Evolutionary conservation across 1,284 basidiomycete genomes (phyloP).

Genomic region (Pyrrhoderma noxium): DNA sequence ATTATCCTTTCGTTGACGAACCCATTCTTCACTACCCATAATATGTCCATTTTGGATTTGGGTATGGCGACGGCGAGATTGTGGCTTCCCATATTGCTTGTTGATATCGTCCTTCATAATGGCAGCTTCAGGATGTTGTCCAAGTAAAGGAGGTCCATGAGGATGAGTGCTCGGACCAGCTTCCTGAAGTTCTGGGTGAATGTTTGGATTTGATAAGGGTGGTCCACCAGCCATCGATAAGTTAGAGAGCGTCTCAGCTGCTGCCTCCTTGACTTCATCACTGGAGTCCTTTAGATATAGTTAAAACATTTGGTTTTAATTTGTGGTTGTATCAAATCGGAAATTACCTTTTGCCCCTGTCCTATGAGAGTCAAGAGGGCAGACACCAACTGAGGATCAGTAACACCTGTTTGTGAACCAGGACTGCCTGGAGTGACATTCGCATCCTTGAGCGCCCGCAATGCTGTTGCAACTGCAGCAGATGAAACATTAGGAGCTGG

Average conservation of each 20-base stretch:
- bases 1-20: constrained; percentile 75
- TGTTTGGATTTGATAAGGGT: constrained; percentile 6
- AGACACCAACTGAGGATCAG: constrained; percentile 7
- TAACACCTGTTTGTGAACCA: neutral
- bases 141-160: constrained; percentile 16
- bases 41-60: constrained; percentile 30
- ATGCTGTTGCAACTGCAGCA: constrained; percentile 8
- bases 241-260: constrained; percentile 59
- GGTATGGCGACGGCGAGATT: constrained; percentile 6
- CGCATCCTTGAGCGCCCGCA: constrained; percentile 12
- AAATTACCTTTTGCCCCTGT: constrained; percentile 1
- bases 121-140: neutral
- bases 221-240: constrained; percentile 40
- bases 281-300: constrained; percentile 24
- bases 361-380: constrained; percentile 10
- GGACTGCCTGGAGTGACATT: neutral
- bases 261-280: constrained; percentile 44
- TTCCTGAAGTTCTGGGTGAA: constrained; percentile 18
- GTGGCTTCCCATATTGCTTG: neutral
- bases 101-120: neutral
- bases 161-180: constrained; percentile 18
- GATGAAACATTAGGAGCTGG: constrained; percentile 4
- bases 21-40: constrained; percentile 75
- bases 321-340: neutral
- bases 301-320: neutral